These are phyloP conservation scores for Flaveria trinervia DNA, from an alignment of 129 eudicot species.

Conservation along the genomic window DNA sequence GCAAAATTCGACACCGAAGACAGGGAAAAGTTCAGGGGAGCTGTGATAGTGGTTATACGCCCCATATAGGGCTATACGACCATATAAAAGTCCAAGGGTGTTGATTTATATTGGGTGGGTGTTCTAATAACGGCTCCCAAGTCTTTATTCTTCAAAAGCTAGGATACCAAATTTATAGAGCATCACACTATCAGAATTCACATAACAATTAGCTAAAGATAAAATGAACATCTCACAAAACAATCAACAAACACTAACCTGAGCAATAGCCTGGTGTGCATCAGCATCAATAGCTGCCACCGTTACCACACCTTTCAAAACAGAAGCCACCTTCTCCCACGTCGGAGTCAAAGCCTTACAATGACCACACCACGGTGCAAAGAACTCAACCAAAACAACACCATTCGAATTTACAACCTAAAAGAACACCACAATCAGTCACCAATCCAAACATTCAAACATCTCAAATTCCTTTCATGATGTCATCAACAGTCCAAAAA, in stretches of 20 bases:
- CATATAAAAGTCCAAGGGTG: too few species aligned
- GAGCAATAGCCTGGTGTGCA: conserved; percentile 85
- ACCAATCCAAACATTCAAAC: background rate
- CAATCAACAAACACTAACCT: conserved; percentile 43
- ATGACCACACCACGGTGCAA: conserved; percentile 98
- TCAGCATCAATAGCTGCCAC: conserved; percentile 99
- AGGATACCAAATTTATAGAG: background rate
- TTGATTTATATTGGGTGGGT: too few species aligned
- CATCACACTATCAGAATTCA: background rate
- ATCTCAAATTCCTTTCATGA: conserved; percentile 6
- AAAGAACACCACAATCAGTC: conserved; percentile 3
- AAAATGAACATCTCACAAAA: background rate
- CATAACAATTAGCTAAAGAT: conserved; percentile 10
- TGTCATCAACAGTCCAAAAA: background rate
- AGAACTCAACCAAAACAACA: conserved; percentile 86
- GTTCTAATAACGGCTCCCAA: too few species aligned
- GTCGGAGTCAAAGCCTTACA: conserved; percentile 82
- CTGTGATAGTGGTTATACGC: too few species aligned
- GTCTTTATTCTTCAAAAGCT: background rate
- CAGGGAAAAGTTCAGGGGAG: too few species aligned
- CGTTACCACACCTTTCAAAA: conserved; percentile 93
- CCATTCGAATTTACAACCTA: conserved; percentile 88
- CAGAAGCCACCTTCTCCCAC: conserved; percentile 89
- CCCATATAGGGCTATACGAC: too few species aligned
- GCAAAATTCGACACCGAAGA: too few species aligned